phyloP scores from a whole-genome alignment of 805 yeast genomes.

The Kregervanrija delftensis region DNA sequence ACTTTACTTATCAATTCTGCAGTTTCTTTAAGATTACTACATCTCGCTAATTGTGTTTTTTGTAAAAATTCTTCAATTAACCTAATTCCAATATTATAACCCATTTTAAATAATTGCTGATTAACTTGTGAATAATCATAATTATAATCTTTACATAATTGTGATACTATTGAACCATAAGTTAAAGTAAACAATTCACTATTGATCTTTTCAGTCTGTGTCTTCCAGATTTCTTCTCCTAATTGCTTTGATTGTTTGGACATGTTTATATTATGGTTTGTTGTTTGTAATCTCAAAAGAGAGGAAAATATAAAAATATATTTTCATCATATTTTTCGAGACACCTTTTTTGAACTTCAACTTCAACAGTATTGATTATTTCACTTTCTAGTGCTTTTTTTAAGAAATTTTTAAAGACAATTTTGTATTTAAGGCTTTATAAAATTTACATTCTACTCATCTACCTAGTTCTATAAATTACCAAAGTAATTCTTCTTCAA shows the following conservation, averaged over 20 bases:
- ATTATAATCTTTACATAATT: constrained; percentile 76
- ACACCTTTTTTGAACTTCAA: not conserved
- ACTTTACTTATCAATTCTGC: constrained; percentile 80
- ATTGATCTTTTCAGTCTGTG: constrained; percentile 79
- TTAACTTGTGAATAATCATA: constrained; percentile 76
- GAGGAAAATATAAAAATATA: not conserved
- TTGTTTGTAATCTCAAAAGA: not conserved
- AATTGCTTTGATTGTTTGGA: constrained; percentile 21
- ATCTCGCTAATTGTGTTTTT: constrained; percentile 77
- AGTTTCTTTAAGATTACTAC: constrained; percentile 73
- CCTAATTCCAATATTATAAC: constrained; percentile 87
- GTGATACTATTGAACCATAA: constrained; percentile 90
- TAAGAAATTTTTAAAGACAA: not conserved
- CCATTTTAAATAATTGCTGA: constrained; percentile 83
- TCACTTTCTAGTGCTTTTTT: not conserved
- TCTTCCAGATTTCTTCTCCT: constrained; percentile 92
- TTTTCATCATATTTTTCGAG: not conserved
- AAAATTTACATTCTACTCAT: too few species aligned
- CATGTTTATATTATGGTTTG: constrained; percentile 1
- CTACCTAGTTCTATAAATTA: constrained; percentile 3
- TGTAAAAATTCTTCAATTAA: constrained; percentile 91
- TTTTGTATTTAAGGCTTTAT: not conserved
- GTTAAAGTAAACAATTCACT: constrained; percentile 92
- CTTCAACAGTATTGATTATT: not conserved
- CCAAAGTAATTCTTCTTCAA: constrained; percentile 34